Base-by-base conservation (phyloP, 2,329 filamentous ascomycete genomes). In the Colletotrichum trifolii region DNA sequence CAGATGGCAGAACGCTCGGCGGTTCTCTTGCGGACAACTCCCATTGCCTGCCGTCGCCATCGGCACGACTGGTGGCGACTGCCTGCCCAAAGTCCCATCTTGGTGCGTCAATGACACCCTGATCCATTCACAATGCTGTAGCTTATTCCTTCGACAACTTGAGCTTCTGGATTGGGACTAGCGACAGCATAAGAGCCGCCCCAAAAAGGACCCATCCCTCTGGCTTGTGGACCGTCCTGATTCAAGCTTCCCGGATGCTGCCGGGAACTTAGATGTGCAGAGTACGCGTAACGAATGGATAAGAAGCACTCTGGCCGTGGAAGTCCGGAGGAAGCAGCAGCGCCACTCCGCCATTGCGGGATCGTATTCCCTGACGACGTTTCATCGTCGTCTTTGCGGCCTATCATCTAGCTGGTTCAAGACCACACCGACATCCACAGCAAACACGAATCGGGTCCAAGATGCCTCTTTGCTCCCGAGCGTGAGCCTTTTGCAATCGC, bases 121-220 rank as follows among this genome's bases (percentile, higher is more conserved):
- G 15, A 8, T 17, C 45, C 8, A 10, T 43, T 12, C n/a, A 15
- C 25, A 43, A 15, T 6, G 11, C 6, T 48, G 40, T 42, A 43
- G 56, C 33, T n/a, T 42, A 36, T 54, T 64, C 61, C 56, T 61
- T 60, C 49, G 15, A 1, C 42, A 3, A 40, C 34, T 15, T 25
- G 38, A 64, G 56, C 56, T 64, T 54, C 61, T 64, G 43, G 9
- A 49, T 64, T 42, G 13, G 57, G 61, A 15, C 34, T 64, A 64
- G 56, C 5, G 13, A 25, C 15, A n/a, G 17, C 45, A 60, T 15
- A 38, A 33, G 46, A 11, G 38, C 17, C 38, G 43, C 34, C 35
- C 10, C 48, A 64, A 54, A 54, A 60, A 50, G 17, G 43, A 12
- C 59, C 42, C 10, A 36, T 25, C 40, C 45, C 8, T 39, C 2